Evolutionary conservation across 176 grass and related monocot species (phyloP), one percentile per base, ranked within the genome.

Genomic region (Carex scoparia): DNA sequence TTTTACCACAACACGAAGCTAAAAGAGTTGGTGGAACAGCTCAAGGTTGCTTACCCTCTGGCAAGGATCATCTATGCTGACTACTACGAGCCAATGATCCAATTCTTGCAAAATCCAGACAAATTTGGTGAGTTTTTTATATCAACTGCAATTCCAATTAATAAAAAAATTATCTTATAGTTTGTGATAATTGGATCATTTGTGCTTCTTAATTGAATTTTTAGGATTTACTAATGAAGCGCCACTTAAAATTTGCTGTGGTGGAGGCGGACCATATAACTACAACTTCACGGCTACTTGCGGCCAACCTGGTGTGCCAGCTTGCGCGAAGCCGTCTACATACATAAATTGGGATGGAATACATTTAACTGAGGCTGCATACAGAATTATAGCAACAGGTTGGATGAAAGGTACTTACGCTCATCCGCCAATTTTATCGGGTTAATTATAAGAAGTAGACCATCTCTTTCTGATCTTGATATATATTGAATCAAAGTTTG

Each of bases 261-360:
- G 91, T 40, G 91, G 69, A 18, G 82, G 82, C 1, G 87, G 87
- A 8, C 81, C 82, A 27, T 88, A 88, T 28, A 85, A 88, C 70
- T 84, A 71, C 61, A 85, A 85, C 46, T 31, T 62, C n/a, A 63
- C 44, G 12, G 87, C 87, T 33, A n/a, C 53, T 1, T 85, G 87
- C 19, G 87, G 70, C 16, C 18, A 56, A 51, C 62, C 87, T 10
- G 42, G 19, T 73, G 81, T 63, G 37, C 2, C 16, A n/a, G 58
- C 55, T 27, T 79, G 58, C 59, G 63, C 67, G 10, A 62, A 80
- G 18, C 82, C 74, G 16, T 79, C 81, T 3, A 81, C 30, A 0
- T 88, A 72, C 32, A 12, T 81, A 68, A 88, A 84, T 68, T 88
- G 82, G 87, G 87, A 88, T 54, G 87, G 87, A 30, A 81, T 88